Conservation (phyloP, 129 eudicot species). For the Tagetes erecta region DNA sequence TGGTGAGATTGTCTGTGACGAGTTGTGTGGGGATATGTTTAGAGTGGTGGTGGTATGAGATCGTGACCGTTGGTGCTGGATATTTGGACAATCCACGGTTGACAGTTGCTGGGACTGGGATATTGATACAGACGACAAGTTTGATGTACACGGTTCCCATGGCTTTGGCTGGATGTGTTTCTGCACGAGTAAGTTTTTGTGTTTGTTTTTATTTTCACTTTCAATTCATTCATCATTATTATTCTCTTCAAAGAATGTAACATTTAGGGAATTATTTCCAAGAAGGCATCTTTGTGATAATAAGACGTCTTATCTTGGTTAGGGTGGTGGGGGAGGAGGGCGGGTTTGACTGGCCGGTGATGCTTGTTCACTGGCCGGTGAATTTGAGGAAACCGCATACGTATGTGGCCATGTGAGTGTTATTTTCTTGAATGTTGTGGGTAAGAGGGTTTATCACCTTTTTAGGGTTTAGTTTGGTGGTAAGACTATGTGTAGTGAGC, state of each 20-base stretch:
- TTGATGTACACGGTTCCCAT: conserved; percentile 93
- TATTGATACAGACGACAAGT: conserved; percentile 82
- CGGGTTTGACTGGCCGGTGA: too few relatives aligned
- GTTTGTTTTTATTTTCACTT: neutral
- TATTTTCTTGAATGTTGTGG: too few relatives aligned
- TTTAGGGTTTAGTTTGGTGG: too few relatives aligned
- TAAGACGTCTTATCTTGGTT: too few relatives aligned
- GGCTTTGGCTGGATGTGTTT: conserved; percentile 97
- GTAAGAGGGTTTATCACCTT: too few relatives aligned
- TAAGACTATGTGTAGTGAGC: too few relatives aligned
- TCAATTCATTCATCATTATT: conserved; percentile 10
- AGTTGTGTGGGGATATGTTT: conserved; percentile 84
- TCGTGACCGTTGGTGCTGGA: conserved; percentile 87
- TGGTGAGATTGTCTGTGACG: conserved; percentile 66
- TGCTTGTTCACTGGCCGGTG: too few relatives aligned
- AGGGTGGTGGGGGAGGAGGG: too few relatives aligned
- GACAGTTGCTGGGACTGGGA: conserved; percentile 89
- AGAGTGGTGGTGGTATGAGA: conserved; percentile 99
- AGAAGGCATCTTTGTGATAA: too few relatives aligned
- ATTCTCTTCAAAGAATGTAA: neutral
- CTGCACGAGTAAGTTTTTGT: conserved; percentile 67
- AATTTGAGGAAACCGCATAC: too few relatives aligned
- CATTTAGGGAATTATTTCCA: too few relatives aligned
- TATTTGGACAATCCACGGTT: conserved; percentile 70
- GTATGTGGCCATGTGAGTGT: too few relatives aligned